Evolutionary conservation across 345 rosid genomes (phyloP), one percentile per base, ranked within the genome.

Genomic region (Dovyalis caffra): DNA sequence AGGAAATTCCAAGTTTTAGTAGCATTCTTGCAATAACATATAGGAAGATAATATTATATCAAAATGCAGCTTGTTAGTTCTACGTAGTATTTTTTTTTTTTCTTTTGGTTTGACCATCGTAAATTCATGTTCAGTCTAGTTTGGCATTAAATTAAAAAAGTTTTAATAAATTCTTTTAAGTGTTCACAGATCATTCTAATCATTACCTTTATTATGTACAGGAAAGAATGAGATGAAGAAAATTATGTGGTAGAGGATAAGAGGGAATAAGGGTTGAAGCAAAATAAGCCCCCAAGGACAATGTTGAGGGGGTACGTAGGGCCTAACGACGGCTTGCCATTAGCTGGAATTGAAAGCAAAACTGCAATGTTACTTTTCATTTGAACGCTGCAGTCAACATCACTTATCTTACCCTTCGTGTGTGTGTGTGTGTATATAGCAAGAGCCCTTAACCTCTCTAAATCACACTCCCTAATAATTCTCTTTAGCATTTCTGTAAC

Each of bases 281-380:
- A 23, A 74, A 33, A n/a, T 11, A 21, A 56, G 64, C 33, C 34
- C 37, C 56, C 16, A 37, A 6, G 18, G 16, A 43, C 47, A 58
- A 9, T n/a, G 69, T 51, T 4, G 65, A 69, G 15, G 51, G n/a
- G n/a, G n/a, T n/a, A n/a, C n/a, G 88, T 82, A 70, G 90, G 92
- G 71, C 89, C 96, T 70, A 77, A 61, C 49, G 86, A 90, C 86
- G 78, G 94, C 89, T 88, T 66, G 86, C 82, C 68, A 77, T 87
- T 92, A 92, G 98, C 96, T 92, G 97, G 83, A 86, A 56, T 71
- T 66, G 92, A 90, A 92, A 86, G 86, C 86, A 69, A 84, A 82
- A 74, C 75, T 40, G 49, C 12, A 71, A 78, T 76, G 86, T 64
- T 65, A 72, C 78, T 62, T 80, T 86, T 83, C 57, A 66, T 74